Conservation (phyloP, 2,329 filamentous ascomycete genomes). For the Colletotrichum lindemuthianum region DNA sequence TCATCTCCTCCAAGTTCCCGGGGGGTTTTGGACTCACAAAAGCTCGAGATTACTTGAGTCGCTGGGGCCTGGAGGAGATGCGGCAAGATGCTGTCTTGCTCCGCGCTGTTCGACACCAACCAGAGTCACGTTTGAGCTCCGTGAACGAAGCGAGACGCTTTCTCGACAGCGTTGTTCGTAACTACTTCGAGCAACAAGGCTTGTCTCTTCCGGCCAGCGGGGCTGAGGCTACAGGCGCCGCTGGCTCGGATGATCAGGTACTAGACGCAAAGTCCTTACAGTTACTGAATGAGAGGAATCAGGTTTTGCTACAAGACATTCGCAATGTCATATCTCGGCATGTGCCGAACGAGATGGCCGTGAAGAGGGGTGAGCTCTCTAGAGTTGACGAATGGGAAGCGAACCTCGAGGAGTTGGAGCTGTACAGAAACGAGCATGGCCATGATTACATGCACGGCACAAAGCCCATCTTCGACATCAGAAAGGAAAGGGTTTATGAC, state of each 20-base stretch:
- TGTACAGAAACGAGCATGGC: conserved; percentile 95
- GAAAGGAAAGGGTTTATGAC: conserved; percentile 96
- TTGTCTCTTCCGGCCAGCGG: background rate
- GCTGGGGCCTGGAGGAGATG: conserved; percentile 87
- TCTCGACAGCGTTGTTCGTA: background rate
- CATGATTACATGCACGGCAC: conserved; percentile 96
- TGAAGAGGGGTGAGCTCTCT: background rate
- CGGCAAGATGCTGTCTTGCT: conserved; percentile 91
- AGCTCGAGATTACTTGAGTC: conserved; percentile 89
- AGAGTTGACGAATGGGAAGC: background rate
- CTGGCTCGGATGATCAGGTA: conserved; percentile 82
- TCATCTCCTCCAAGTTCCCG: conserved; percentile 99
- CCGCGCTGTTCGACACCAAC: conserved; percentile 91
- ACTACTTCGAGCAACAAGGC: background rate
- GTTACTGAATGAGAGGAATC: conserved; percentile 61
- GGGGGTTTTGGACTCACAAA: conserved; percentile 98
- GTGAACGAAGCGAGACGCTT: background rate
- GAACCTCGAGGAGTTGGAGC: conserved; percentile 78
- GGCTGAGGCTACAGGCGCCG: background rate
- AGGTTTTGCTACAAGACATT: background rate
- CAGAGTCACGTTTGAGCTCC: conserved; percentile 54
- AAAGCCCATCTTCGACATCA: conserved; percentile 88
- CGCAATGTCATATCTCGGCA: conserved; percentile 9
- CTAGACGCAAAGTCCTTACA: conserved; percentile 89
- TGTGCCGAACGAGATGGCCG: conserved; percentile 56